These are phyloP conservation scores for Wallacemonas collosoma DNA, from an alignment of 208 protist species.

Conservation along the genomic window DNA sequence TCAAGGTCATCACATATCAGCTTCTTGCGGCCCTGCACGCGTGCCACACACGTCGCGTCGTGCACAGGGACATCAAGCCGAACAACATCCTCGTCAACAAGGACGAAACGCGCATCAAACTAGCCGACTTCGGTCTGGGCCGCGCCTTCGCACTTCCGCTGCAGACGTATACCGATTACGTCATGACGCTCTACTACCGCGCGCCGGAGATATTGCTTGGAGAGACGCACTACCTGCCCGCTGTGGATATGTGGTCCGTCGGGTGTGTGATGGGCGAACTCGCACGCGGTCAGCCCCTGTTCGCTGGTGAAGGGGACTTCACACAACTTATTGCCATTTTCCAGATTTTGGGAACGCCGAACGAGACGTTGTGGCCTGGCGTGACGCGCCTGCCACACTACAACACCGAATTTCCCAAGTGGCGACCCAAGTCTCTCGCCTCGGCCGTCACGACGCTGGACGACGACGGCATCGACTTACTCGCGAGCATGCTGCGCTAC, in stretches of 20 bases:
- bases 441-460: constrained; percentile 59
- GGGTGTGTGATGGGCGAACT: constrained; percentile 97
- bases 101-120: constrained; percentile 77
- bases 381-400: constrained; percentile 72
- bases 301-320: constrained; percentile 86
- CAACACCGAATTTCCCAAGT: constrained; percentile 69
- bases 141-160: constrained; percentile 81
- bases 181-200: constrained; percentile 95
- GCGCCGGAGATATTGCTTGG: constrained; percentile 94
- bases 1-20: constrained; percentile 82
- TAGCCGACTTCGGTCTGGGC: constrained; percentile 92
- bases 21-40: constrained; percentile 78
- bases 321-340: constrained; percentile 93
- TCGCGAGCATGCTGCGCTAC: constrained; percentile 66
- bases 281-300: constrained; percentile 71
- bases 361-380: constrained; percentile 69
- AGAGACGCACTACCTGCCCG: constrained; percentile 77
- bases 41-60: constrained; percentile 85
- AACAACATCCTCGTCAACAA: constrained; percentile 87
- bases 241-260: constrained; percentile 94
- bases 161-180: constrained; percentile 89
- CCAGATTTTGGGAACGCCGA: constrained; percentile 93
- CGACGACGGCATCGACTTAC: constrained; percentile 60
- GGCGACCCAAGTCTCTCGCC: constrained; percentile 40
- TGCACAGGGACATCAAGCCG: constrained; percentile 93